A percentile compares a stretch with the other conserved stretches of the same genome.
phyloP scores from a whole-genome alignment of 345 rosid species.

The Garcia nutans region DNA sequence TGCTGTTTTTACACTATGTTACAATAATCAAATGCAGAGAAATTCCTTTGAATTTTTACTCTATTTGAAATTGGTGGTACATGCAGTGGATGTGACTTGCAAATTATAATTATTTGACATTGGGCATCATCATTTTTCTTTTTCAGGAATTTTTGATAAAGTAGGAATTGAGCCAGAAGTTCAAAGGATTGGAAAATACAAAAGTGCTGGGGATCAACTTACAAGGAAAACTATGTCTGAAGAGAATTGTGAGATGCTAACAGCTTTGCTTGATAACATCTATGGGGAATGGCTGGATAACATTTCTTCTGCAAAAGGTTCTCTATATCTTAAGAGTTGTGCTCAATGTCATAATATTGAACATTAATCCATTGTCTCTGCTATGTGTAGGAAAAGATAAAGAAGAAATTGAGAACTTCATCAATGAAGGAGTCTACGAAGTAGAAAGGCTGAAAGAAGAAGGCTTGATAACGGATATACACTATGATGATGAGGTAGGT shows the following conservation, averaged over 20 bases:
- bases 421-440: slow-evolving; percentile 83
- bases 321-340: slow-evolving; percentile 21
- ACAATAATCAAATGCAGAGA: neutral
- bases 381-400: slow-evolving; percentile 64
- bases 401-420: slow-evolving; percentile 79
- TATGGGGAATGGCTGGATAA: slow-evolving; percentile 89
- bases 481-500: slow-evolving; percentile 90
- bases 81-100: slow-evolving; percentile 6
- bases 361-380: slow-evolving; percentile 27
- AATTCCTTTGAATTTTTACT: neutral
- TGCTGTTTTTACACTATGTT: neutral
- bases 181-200: slow-evolving; percentile 90
- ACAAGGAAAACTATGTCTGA: slow-evolving; percentile 74
- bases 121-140: neutral
- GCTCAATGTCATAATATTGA: slow-evolving; percentile 21
- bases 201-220: slow-evolving; percentile 96
- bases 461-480: slow-evolving; percentile 73
- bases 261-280: slow-evolving; percentile 82
- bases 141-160: slow-evolving; percentile 81
- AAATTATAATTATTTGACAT: neutral
- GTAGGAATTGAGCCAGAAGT: slow-evolving; percentile 89
- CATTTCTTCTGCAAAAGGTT: slow-evolving; percentile 78
- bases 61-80: neutral
- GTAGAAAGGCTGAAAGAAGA: slow-evolving; percentile 84
- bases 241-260: slow-evolving; percentile 95